Evolutionary conservation across 2,329 filamentous ascomycete species (phyloP), one percentile per base, ranked within the genome.

Genomic region (Juglanconis oblonga): DNA sequence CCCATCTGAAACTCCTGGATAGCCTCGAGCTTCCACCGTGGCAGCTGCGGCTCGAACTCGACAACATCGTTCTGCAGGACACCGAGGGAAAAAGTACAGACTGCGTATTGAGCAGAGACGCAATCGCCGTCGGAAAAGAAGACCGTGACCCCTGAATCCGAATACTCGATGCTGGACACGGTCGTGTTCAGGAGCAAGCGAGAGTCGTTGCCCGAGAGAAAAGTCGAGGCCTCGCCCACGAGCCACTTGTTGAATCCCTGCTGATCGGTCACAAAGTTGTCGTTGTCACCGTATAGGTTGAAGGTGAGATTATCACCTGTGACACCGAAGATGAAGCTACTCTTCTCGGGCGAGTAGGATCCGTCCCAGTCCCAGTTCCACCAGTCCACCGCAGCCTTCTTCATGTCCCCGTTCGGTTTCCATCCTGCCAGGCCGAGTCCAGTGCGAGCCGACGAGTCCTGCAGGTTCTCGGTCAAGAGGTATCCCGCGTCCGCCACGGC

Each of bases 1-100:
- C 84, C 87, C 83, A 90, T 89, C 62, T 79, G 76, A 69, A 89
- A 89, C 42, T 81, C 84, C 3, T 83, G 79, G 55, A 90, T 87
- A 0, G 85, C 83, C 3, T 78, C 79, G 13, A 80, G 75, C 71
- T 91, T 90, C 87, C 87, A 90, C 3, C 71, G 70, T 0, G 87
- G 88, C 0, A 90, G 74, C 5, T 73, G 65, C 0, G 88, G 87
- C 10, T 76, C 68, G 68, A 90, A 91, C 0, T 72, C 70, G 1
- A 90, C 79, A 0, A 75, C 78, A 3, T 85, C 77, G 62, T 85
- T 82, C 67, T 90, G 87, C 1, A 90, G 74, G 0, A 90, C 87
- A 1, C 88, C 87, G 0, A 90, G 72, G 0, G 85, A 87, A 70
- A 91, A 89, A 0, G 87, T 90, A 66, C 80, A 82, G 62, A 90